Evolutionary conservation across 2,329 filamentous ascomycete species (phyloP).

Genomic region (Calonectria pseudoturangicola): DNA sequence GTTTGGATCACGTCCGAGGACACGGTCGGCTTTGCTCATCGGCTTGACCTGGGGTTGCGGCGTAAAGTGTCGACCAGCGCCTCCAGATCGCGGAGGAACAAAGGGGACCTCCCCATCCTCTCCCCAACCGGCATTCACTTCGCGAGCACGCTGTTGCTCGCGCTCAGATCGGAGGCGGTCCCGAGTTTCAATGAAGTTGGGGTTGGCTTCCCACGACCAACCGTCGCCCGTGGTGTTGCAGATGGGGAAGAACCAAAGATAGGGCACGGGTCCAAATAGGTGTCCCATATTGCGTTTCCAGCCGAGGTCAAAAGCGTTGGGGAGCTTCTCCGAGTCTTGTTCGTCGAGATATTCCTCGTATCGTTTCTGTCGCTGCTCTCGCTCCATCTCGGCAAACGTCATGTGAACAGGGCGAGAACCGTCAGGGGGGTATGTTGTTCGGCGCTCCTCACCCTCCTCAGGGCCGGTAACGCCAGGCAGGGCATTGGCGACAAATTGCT

Average conservation of each 20-base stretch:
- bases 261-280: conserved; percentile 84
- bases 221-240: conserved; percentile 93
- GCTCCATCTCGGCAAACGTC: conserved; percentile 74
- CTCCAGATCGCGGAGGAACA: conserved; percentile 49
- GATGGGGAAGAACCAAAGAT: conserved; percentile 87
- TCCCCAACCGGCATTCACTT: conserved; percentile 82
- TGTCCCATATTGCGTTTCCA: conserved; percentile 86
- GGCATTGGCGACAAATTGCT: conserved; percentile 86
- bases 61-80: conserved; percentile 60
- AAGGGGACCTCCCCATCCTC: conserved; percentile 51
- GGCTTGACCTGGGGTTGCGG: conserved; percentile 54
- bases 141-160: conserved; percentile 76
- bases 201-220: conserved; percentile 93
- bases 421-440: conserved; percentile 55
- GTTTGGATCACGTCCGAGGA: conserved; percentile 74
- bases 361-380: conserved; percentile 71
- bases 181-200: conserved; percentile 83
- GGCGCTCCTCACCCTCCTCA: conserved; percentile 84
- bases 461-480: conserved; percentile 86
- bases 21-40: conserved; percentile 75
- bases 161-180: conserved; percentile 77
- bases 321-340: conserved; percentile 89
- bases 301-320: conserved; percentile 95
- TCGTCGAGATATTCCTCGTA: conserved; percentile 90
- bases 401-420: conserved; percentile 65